phyloP scores from a whole-genome alignment of 2,329 filamentous ascomycete genomes.

The Fusarium scirpi region DNA sequence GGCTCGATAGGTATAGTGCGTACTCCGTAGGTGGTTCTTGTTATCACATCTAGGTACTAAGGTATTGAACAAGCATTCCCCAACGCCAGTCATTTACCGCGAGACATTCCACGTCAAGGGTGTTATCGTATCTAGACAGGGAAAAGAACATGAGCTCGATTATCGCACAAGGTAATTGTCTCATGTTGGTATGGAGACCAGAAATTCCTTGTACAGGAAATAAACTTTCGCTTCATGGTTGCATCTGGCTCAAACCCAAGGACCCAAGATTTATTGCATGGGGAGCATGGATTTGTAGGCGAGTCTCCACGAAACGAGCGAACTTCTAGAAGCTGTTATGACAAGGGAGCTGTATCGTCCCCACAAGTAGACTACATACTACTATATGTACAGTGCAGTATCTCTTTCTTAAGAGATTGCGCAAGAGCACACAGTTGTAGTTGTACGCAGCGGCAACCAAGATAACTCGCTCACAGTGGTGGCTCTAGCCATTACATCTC shows the following conservation, averaged over 20 bases:
- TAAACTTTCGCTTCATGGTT: neutral
- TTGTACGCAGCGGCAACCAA: neutral
- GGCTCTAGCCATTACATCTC: neutral
- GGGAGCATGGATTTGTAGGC: neutral
- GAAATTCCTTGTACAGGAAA: neutral
- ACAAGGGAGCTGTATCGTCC: constrained; percentile 14
- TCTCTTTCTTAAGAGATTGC: constrained; percentile 17
- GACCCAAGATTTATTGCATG: constrained; percentile 8
- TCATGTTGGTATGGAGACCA: neutral
- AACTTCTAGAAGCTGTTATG: constrained; percentile 40
- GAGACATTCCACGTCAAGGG: constrained; percentile 13
- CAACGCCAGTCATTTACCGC: constrained; percentile 1
- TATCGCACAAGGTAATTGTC: constrained; percentile 2
- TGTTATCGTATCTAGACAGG: neutral
- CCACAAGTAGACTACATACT: constrained; percentile 11
- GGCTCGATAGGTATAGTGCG: neutral
- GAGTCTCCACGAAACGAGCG: constrained; percentile 10
- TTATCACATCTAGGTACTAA: neutral
- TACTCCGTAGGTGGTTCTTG: constrained; percentile 7
- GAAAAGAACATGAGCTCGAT: constrained; percentile 8
- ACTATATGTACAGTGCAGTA: neutral
- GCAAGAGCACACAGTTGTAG: constrained; percentile 13
- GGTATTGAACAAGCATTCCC: constrained; percentile 34
- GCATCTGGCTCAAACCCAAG: constrained; percentile 3
- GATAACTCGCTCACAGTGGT: constrained; percentile 3